Base-by-base conservation (phyloP, 2,329 filamentous ascomycete species). In the Neonectria coccinea region DNA sequence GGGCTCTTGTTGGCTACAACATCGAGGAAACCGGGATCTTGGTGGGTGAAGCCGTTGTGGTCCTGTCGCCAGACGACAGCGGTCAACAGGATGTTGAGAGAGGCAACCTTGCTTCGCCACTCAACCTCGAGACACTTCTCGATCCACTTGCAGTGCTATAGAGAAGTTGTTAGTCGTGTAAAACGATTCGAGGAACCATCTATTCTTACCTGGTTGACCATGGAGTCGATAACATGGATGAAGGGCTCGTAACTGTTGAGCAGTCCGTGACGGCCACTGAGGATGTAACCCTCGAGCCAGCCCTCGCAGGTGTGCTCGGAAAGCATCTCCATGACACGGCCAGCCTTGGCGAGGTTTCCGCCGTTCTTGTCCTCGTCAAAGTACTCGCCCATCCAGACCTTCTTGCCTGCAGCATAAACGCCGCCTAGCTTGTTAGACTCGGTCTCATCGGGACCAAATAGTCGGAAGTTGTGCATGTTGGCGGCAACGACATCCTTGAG, bases 201-300 rank as follows among this genome's bases (percentile, higher is more conserved):
- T 18, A n/a, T 31, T 31, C 79, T 57, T 77, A 83, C 82, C 76
- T 93, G 91, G 77, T 93, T 93, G 65, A 94, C 91, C 91, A 94
- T 94, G 1, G 90, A 92, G 78, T 94, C 91, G 72, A 94, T 93
- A 72, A 94, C 88, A 74, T 94, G 91, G 64, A 94, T 92, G 75
- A 94, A 94, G 0, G 91, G 91, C 77, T 94, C 92, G 79, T 94
- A 94, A 75, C 89, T 91, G 84, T 93, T 94, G 64, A 94, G 85
- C 64, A 94, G 76, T 12, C 92, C 91, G 69, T 94, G 91, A 5
- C 92, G 86, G 29, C 92, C 92, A 59, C 88, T 92, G 3, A 94
- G 83, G 45, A 92, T 79, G 75, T 94, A 94, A 3, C 92, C 92
- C 80, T 94, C 91, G 16, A 94, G 83, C 91, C 91, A 94, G 27